Conservation (phyloP, 2,329 filamentous ascomycete species). For the Aspergillus fumigatiaffinis region DNA sequence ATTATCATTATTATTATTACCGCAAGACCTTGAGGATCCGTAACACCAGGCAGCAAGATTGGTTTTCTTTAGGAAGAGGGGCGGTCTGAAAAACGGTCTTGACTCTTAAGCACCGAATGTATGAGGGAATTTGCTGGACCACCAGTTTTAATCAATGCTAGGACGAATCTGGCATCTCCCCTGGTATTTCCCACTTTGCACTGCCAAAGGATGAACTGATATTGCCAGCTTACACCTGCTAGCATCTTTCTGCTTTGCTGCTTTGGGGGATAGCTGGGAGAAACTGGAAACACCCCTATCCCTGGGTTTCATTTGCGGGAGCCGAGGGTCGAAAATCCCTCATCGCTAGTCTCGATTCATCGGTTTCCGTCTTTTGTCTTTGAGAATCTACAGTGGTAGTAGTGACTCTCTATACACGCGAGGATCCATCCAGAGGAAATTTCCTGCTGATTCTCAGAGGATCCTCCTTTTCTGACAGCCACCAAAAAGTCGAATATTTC, state of each 20-base stretch:
- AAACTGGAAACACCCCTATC: too few relatives aligned
- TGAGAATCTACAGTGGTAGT: too few relatives aligned
- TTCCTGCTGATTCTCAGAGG: background rate
- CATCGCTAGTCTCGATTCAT: background rate
- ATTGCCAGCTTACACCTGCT: background rate
- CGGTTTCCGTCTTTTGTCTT: background rate
- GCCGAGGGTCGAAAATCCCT: background rate
- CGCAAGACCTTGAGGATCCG: background rate
- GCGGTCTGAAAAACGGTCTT: background rate
- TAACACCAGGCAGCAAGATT: background rate
- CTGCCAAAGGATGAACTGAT: constrained; percentile 2
- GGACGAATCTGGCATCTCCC: constrained; percentile 17
- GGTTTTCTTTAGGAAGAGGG: background rate
- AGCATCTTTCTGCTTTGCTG: background rate
- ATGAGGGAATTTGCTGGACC: constrained; percentile 22
- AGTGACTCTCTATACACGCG: too few relatives aligned
- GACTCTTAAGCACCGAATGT: constrained; percentile 2
- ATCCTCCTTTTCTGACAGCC: background rate
- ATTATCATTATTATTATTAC: background rate
- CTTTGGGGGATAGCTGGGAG: background rate
- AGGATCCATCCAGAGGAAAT: too few relatives aligned
- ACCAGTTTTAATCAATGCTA: constrained; percentile 9
- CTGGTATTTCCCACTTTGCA: background rate
- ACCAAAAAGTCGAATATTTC: background rate
- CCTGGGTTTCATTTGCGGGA: background rate